Evolutionary conservation across 169 alveolate genomes (phyloP), one percentile per base, ranked within the genome.

Genomic region (Theileria luwenshuni): DNA sequence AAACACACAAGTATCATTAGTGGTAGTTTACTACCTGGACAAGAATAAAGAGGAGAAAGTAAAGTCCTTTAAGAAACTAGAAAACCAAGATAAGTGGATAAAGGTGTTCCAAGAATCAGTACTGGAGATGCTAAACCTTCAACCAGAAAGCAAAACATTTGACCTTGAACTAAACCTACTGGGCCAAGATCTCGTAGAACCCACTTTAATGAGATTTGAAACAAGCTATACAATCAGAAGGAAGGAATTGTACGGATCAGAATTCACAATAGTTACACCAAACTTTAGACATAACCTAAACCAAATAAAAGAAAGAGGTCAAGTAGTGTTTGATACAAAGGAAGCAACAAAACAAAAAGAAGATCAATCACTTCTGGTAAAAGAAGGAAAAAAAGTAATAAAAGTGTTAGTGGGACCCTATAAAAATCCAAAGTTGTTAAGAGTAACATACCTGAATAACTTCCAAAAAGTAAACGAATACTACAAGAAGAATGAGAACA

Each of bases 401-500:
- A 56, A 38, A 15, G 65, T 25, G 65, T 38, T 56, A 15, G 23
- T 27, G 21, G 65, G 47, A 17, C 30, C 30, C 38, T 15, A 21
- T 23, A 43, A 56, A 17, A 43, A 56, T 25, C 65, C 65, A 6
- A 56, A 25, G 65, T 27, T 56, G 6, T 15, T 21, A 38, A 38
- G 47, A 1, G 19, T 56, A 43, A 56, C 32, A 28, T 56, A 19
- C 38, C 47, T 56, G 65, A 56, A 25, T 38, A 56, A 56, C 21
- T 56, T 56, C 30, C 45, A 28, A 56, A 28, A 23, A 17, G 21
- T 41, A 15, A 28, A 56, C 25, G 65, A 38, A 21, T 56, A 56
- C 65, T 56, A 27, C 38, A 56, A 3, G 65, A 51, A 51, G 28
- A 51, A 51, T 17, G 61, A 51, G n/a, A n/a, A n/a, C n/a, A 38